Base-by-base conservation (phyloP, 805 yeast genomes). In the Wickerhamiella vanderwaltii region DNA sequence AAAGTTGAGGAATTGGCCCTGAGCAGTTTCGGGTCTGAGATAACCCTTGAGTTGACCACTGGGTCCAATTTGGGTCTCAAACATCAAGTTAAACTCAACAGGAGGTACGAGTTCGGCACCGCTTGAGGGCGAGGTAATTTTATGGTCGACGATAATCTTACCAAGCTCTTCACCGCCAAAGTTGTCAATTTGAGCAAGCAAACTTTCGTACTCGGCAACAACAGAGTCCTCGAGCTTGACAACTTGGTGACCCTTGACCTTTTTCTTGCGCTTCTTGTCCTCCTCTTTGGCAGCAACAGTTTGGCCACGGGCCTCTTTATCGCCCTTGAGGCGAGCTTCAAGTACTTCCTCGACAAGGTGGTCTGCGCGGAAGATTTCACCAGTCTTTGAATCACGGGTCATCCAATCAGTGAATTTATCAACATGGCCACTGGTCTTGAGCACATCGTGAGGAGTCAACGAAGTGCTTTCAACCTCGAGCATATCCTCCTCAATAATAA, bases 321-420 rank as follows among this genome's bases (percentile, higher is more conserved):
- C 94, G 56, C 99, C 99, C 66, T 88, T 91, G 63, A 91, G 73
- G 62, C 98, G 77, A 46, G 94, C 72, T 69, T 91, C 99, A 53
- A 91, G 69, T 9, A 93, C 98, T 68, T 91, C 98, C 68, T 91
- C 99, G 39, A 91, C 94, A 55, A 91, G 69, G 64, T 91, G 99
- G 64, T 91, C 99, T 41, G 96, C 97, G 66, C 99, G 76, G 71
- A 91, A 91, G 54, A 91, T 91, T 67, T 91, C 99, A 52, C 98
- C 98, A 30, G 95, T 83, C 61, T 83, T 83, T 57, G 77, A 68
- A 64, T 91, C 99, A 57, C 82, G 78, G 65, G 95, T 86, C 98
- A 91, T 91, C 95, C 95, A 91, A 64, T 91, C 99, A 51, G 96
- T 84, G 60, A 91, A 91, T 70, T 91, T 91, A 64, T 91, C 99